Evolutionary conservation across 2,329 filamentous ascomycete species (phyloP).

Genomic region (Acarospora socialis): DNA sequence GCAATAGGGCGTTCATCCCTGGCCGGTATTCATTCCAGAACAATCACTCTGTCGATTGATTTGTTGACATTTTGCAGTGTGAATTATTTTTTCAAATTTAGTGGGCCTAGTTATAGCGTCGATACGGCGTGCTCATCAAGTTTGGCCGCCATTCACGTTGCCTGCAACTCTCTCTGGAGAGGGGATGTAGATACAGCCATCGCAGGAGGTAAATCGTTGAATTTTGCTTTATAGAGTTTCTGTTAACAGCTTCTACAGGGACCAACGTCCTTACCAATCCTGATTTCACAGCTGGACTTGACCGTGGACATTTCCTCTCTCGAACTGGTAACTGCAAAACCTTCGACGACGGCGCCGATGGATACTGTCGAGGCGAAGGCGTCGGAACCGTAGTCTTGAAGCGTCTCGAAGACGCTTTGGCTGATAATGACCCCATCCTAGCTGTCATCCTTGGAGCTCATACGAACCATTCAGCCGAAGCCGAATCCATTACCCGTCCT

Average conservation of each 20-base stretch:
- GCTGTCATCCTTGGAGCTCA: conserved; percentile 15
- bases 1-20: conserved; percentile 39
- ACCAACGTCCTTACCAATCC: conserved; percentile 58
- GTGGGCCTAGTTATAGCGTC: conserved; percentile 47
- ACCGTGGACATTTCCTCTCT: conserved; percentile 41
- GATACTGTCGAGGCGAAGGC: conserved; percentile 10
- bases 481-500: conserved; percentile 18
- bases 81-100: conserved; percentile 56
- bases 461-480: conserved; percentile 21
- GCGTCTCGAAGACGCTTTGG: conserved; percentile 19
- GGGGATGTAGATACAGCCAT: conserved; percentile 60
- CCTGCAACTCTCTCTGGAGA: conserved; percentile 51
- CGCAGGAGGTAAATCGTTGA: no score
- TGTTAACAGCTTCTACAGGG: no score
- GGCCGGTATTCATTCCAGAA: no score
- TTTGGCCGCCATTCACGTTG: conserved; percentile 48
- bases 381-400: conserved; percentile 14
- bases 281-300: conserved; percentile 54
- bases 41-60: no score
- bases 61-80: no score
- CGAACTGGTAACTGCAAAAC: conserved; percentile 14
- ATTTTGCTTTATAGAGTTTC: no score
- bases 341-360: conserved; percentile 11
- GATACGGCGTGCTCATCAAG: conserved; percentile 57
- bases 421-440: conserved; percentile 21